A percentile compares a stretch with the other conserved stretches of the same genome.
phyloP scores from a whole-genome alignment of 208 protist genomes.

The Leishmania arabica region DNA sequence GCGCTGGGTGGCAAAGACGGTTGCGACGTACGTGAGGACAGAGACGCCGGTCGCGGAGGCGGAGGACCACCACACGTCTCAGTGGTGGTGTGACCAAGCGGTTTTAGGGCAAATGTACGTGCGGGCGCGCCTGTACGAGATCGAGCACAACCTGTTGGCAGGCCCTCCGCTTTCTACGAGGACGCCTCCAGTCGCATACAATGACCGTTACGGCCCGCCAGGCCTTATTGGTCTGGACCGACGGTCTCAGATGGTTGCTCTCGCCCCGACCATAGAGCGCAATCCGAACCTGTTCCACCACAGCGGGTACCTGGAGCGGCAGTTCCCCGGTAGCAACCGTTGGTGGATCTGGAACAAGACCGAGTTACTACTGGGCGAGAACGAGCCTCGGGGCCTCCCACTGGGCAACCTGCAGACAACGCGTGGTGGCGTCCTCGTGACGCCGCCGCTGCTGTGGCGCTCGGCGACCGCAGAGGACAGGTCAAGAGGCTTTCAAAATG shows the following conservation, averaged over 20 bases:
- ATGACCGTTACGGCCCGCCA: slow-evolving; percentile 13
- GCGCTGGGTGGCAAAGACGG: slow-evolving; percentile 13
- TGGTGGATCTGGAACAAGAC: slow-evolving; percentile 20
- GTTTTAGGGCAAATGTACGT: slow-evolving; percentile 37
- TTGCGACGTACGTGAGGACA: slow-evolving; percentile 17
- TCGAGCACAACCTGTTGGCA: slow-evolving; percentile 32
- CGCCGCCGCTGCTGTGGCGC: slow-evolving; percentile 32
- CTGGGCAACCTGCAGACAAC: slow-evolving; percentile 8
- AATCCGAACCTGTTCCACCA: slow-evolving; percentile 18
- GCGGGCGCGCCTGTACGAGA: slow-evolving; percentile 29
- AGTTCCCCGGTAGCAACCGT: slow-evolving; percentile 5
- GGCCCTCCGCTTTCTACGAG: slow-evolving; percentile 12
- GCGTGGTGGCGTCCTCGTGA: slow-evolving; percentile 19
- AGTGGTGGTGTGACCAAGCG: slow-evolving; percentile 39
- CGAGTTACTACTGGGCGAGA: slow-evolving; percentile 12
- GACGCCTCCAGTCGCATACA: slow-evolving; percentile 3
- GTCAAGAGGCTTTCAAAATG: slow-evolving; percentile 12
- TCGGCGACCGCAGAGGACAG: slow-evolving; percentile 24
- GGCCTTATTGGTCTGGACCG: slow-evolving; percentile 20
- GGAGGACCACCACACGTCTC: slow-evolving; percentile 8
- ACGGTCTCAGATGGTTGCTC: slow-evolving; percentile 28
- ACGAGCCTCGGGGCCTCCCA: slow-evolving; percentile 7
- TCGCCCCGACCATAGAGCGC: slow-evolving; percentile 16
- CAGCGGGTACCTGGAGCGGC: slow-evolving; percentile 24
- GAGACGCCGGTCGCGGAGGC: slow-evolving; percentile 23